phyloP scores from a whole-genome alignment of 306 rosid species.

The Begonia loranthoides region DNA sequence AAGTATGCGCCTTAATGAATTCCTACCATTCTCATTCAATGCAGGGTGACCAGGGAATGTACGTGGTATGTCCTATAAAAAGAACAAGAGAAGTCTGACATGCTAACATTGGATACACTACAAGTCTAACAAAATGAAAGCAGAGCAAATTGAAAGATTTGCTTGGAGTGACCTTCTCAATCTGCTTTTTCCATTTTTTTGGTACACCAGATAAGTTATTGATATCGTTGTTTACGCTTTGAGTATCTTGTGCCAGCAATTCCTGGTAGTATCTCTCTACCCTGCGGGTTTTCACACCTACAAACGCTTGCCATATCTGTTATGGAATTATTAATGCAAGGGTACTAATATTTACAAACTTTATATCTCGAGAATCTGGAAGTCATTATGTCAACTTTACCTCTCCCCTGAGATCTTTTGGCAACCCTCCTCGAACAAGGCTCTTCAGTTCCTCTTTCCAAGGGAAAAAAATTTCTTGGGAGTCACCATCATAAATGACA shows the following conservation, averaged over 20 bases:
- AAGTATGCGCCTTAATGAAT: constrained; percentile 82
- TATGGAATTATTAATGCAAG: constrained; percentile 32
- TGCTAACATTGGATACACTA: constrained; percentile 29
- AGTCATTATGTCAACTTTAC: constrained; percentile 29
- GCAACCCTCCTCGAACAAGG: constrained; percentile 87
- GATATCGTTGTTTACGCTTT: constrained; percentile 26
- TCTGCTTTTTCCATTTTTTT: constrained; percentile 87
- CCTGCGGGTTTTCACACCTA: constrained; percentile 70
- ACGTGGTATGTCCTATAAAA: constrained; percentile 81
- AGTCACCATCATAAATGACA: constrained; percentile 16
- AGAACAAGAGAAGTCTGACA: constrained; percentile 25
- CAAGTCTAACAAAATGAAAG: constrained; percentile 50
- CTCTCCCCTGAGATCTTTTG: constrained; percentile 95
- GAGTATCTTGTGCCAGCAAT: constrained; percentile 53
- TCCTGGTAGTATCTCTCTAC: constrained; percentile 64
- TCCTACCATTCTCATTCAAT: constrained; percentile 70
- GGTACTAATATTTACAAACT: constrained; percentile 17
- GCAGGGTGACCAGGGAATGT: constrained; percentile 99
- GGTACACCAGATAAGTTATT: constrained; percentile 38
- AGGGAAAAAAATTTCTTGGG: constrained; percentile 25
- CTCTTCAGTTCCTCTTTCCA: constrained; percentile 65
- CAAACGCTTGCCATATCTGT: constrained; percentile 98
- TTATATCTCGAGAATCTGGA: constrained; percentile 12
- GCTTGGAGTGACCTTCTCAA: constrained; percentile 91
- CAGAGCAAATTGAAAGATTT: constrained; percentile 61